phyloP scores from a whole-genome alignment of 208 protist genomes.

The Vickermania ingenoplastis region DNA sequence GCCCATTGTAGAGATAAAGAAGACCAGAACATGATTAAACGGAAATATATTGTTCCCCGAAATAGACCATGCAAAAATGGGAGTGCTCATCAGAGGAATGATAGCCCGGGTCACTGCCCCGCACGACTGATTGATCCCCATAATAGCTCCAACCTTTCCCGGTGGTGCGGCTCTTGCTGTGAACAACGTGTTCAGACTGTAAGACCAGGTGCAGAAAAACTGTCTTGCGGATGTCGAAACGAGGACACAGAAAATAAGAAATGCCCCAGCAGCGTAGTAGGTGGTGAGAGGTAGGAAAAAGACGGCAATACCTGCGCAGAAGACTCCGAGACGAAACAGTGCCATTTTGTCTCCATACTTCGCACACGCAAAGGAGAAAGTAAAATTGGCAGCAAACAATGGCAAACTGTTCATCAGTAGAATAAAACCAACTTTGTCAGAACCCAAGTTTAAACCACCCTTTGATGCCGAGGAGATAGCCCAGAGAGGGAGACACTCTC shows the following conservation, averaged over 20 bases:
- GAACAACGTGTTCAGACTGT: slow-evolving; percentile 45
- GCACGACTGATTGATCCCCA: slow-evolving; percentile 60
- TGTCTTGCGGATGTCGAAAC: slow-evolving; percentile 16
- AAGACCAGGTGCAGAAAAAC: slow-evolving; percentile 47
- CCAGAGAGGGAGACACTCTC: slow-evolving; percentile 38
- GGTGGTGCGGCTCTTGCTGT: slow-evolving; percentile 32
- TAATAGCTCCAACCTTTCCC: slow-evolving; percentile 32
- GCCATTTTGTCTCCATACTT: slow-evolving; percentile 26
- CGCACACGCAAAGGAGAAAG: slow-evolving; percentile 22
- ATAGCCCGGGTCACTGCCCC: slow-evolving; percentile 30
- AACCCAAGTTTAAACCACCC: slow-evolving; percentile 27
- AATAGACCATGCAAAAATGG: slow-evolving; percentile 50
- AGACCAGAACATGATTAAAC: slow-evolving; percentile 48
- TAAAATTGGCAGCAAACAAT: slow-evolving; percentile 24
- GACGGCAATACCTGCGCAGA: slow-evolving; percentile 5
- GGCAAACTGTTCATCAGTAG: slow-evolving; percentile 40
- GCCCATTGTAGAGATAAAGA: slow-evolving; percentile 17
- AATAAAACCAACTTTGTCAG: slow-evolving; percentile 20
- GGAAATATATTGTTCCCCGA: slow-evolving; percentile 18
- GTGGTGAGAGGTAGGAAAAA: slow-evolving; percentile 10
- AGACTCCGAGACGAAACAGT: slow-evolving; percentile 24
- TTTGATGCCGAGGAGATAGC: slow-evolving; percentile 14
- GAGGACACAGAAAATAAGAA: slow-evolving; percentile 13
- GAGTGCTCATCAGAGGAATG: slow-evolving; percentile 22
- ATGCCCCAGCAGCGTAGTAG: slow-evolving; percentile 1